A percentile compares a stretch with the other conserved stretches of the same genome.
Conservation (phyloP, 2,329 filamentous ascomycete species). For the Emmonsiellopsis sp. region DNA sequence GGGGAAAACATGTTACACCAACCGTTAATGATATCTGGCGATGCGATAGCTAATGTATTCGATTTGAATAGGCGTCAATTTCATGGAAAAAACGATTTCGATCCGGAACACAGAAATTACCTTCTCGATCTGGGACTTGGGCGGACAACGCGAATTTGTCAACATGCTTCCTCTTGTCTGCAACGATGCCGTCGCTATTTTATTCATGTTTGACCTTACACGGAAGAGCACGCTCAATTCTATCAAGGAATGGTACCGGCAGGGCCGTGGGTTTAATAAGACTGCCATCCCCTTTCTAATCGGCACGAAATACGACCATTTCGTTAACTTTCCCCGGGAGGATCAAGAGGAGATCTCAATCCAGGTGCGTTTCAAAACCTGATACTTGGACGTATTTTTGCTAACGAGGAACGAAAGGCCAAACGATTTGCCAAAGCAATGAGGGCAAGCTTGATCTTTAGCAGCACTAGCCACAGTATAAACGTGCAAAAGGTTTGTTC, state of each 20-base stretch:
- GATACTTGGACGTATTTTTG: background rate
- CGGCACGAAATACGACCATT: slow-evolving; percentile 97
- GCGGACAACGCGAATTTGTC: slow-evolving; percentile 96
- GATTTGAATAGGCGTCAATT: slow-evolving; percentile 68
- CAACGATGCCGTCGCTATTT: slow-evolving; percentile 94
- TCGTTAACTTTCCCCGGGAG: slow-evolving; percentile 94
- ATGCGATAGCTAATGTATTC: background rate
- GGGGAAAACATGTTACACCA: slow-evolving; percentile 10
- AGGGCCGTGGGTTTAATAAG: slow-evolving; percentile 98
- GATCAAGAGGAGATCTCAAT: slow-evolving; percentile 98
- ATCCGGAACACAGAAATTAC: slow-evolving; percentile 99
- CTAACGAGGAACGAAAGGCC: slow-evolving; percentile 47
- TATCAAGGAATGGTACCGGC: slow-evolving; percentile 99
- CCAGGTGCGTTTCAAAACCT: slow-evolving; percentile 50
- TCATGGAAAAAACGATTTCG: slow-evolving; percentile 99
- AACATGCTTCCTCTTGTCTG: slow-evolving; percentile 99
- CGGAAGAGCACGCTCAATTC: slow-evolving; percentile 97
- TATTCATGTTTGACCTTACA: slow-evolving; percentile 99
- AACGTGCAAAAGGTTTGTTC: slow-evolving; percentile 87
- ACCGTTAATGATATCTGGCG: background rate
- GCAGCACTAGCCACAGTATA: slow-evolving; percentile 97
- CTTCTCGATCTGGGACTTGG: slow-evolving; percentile 98
- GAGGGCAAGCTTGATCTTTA: slow-evolving; percentile 95
- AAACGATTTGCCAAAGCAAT: slow-evolving; percentile 96
- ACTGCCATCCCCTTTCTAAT: slow-evolving; percentile 97